Base-by-base conservation (phyloP, 2,329 filamentous ascomycete species). In the Ploettnerulaceae sp. region DNA sequence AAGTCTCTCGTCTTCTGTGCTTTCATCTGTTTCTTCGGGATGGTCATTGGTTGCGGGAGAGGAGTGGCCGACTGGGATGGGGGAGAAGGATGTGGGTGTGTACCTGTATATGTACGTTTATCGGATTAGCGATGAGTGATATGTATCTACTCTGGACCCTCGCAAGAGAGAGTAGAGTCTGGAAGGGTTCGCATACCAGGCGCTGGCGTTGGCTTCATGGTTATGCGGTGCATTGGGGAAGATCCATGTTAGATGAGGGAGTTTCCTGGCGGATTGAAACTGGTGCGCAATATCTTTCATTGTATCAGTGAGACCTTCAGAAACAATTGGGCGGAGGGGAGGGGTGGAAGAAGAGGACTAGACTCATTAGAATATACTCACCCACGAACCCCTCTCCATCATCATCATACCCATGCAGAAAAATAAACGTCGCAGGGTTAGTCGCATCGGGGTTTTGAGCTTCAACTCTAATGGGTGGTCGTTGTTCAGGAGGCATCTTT, bases 351-450 rank as follows among this genome's bases (percentile, higher is more conserved):
- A 29, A 12, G 3, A 44, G 17, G 28, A 20, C 32, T 14, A 20
- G 14, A 7, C n/a, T n/a, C n/a, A n/a, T n/a, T n/a, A n/a, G n/a
- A 15, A 20, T 18, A 21, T 1, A 49, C 61, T 36, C 48, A 69
- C 71, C 62, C 50, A 83, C 76, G 88, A 85, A 89, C 57, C 84
- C 85, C 54, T 78, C 72, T 32, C 83, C 85, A 28, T 76, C 85
- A 65, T 96, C 91, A 49, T 89, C 91, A 29, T 95, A 73, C 7
- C 91, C 91, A 66, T 97, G 91, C 44, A 86, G 75, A 66, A 95
- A 89, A 61, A 97, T 96, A 60, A 96, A 84, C 3, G 89, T 95
- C 12, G 89, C 89, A 32, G 90, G 94, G 68, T 95, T 90, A 60
- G 79, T 78, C 63, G 79, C 84, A 21, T 84, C 69, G 29, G 88